Evolutionary conservation across 1,284 basidiomycete genomes (phyloP).

Genomic region (Cutaneotrichosporon daszewskae): DNA sequence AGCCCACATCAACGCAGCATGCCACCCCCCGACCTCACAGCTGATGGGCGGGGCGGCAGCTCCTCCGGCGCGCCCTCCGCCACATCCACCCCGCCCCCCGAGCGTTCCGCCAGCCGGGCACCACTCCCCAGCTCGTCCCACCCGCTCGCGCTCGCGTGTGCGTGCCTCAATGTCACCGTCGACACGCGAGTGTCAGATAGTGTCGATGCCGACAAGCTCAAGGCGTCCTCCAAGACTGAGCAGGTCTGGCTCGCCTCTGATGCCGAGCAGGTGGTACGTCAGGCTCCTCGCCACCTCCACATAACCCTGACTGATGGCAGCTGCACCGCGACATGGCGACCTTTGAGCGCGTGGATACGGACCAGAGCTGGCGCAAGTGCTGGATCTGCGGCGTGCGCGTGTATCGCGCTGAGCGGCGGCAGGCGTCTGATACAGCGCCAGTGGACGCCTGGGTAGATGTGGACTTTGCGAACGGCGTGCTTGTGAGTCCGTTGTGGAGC

Average conservation of each 20-base stretch:
- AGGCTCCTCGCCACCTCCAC: background rate
- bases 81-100: too few species aligned
- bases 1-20: background rate
- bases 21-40: slow-evolving; percentile 2
- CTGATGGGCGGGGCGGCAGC: background rate
- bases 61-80: background rate
- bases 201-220: too few species aligned
- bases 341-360: slow-evolving; percentile 2
- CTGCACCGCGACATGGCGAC: slow-evolving; percentile 9
- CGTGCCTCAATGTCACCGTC: slow-evolving; percentile 32
- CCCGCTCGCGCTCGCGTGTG: slow-evolving; percentile 28
- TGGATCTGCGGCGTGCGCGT: slow-evolving; percentile 30
- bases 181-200: slow-evolving; percentile 15
- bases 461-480: slow-evolving; percentile 24
- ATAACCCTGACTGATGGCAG: slow-evolving; percentile 5
- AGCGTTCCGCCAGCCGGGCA: slow-evolving; percentile 1
- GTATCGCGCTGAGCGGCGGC: slow-evolving; percentile 20
- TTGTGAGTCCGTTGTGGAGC: slow-evolving; percentile 21
- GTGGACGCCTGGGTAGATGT: slow-evolving; percentile 28
- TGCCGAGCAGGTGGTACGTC: slow-evolving; percentile 7
- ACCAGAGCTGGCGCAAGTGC: slow-evolving; percentile 30
- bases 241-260: slow-evolving; percentile 15
- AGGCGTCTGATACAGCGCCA: slow-evolving; percentile 14
- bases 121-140: slow-evolving; percentile 20
- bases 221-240: slow-evolving; percentile 7